Conservation (phyloP, 345 rosid species). For the Adansonia digitata region DNA sequence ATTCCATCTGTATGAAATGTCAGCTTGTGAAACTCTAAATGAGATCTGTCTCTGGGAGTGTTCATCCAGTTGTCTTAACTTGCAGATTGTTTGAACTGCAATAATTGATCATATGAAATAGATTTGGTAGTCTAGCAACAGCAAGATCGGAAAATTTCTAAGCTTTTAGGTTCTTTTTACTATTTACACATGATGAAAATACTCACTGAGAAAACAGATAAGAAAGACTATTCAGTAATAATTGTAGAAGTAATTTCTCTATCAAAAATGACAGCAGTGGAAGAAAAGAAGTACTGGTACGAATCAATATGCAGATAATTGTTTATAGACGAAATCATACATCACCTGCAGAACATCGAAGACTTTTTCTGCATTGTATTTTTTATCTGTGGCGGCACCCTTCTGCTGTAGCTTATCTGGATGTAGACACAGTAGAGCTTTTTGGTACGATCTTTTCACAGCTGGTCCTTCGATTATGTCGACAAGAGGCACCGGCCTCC, state of each 20-base stretch:
- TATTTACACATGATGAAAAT: neutral
- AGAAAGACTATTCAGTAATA: neutral
- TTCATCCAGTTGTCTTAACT: neutral
- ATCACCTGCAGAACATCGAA: conserved; percentile 81
- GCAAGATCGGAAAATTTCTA: neutral
- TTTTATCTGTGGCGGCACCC: conserved; percentile 62
- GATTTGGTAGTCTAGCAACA: neutral
- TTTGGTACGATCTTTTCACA: conserved; percentile 82
- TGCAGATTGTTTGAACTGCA: neutral
- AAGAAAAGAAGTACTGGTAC: neutral
- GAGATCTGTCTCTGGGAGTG: neutral
- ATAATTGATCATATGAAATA: neutral
- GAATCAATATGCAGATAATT: neutral
- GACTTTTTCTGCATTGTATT: conserved; percentile 68
- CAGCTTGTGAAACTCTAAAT: no score
- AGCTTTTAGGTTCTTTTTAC: neutral
- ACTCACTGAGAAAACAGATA: neutral
- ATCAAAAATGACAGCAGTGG: neutral
- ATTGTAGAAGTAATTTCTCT: neutral
- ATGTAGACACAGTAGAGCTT: conserved; percentile 77
- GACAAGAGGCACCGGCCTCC: conserved; percentile 84
- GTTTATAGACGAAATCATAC: neutral
- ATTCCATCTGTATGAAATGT: conserved; percentile 15
- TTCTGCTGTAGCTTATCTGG: conserved; percentile 96
- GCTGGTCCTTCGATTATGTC: conserved; percentile 82